A percentile compares a stretch with the other conserved stretches of the same genome.
These are phyloP conservation scores for Clarireedia homoeocarpa DNA, from an alignment of 2,329 filamentous ascomycete genomes.

Conservation along the genomic window DNA sequence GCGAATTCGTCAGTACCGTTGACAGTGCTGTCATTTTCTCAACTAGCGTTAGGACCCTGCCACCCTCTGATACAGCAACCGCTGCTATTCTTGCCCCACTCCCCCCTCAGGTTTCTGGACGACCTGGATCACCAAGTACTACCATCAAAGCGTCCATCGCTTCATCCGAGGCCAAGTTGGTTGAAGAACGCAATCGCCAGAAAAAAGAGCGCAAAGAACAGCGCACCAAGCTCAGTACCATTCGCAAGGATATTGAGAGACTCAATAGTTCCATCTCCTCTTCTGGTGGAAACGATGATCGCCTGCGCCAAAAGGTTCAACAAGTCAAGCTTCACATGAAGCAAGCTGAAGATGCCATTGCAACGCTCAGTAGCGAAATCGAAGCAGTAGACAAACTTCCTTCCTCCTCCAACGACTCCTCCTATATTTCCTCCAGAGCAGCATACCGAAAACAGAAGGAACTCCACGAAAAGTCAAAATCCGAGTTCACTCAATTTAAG, in stretches of 20 bases:
- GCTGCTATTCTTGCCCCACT: constrained; percentile 28
- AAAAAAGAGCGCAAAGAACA: constrained; percentile 69
- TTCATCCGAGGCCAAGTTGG: constrained; percentile 60
- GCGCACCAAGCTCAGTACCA: constrained; percentile 56
- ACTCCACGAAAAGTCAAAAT: constrained; percentile 34
- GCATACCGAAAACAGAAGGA: constrained; percentile 42
- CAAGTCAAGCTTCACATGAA: constrained; percentile 69
- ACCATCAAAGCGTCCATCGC: constrained; percentile 71
- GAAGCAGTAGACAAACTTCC: constrained; percentile 58
- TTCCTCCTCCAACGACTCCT: constrained; percentile 45
- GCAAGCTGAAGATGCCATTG: constrained; percentile 51
- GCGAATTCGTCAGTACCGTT: constrained; percentile 64
- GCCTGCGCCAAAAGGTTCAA: constrained; percentile 64
- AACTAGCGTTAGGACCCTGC: constrained; percentile 49
- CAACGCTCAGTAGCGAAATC: constrained; percentile 49
- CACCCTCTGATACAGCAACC: constrained; percentile 22
- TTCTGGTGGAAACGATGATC: constrained; percentile 66
- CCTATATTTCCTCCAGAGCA: constrained; percentile 45
- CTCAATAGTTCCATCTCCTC: constrained; percentile 59
- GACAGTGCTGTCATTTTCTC: constrained; percentile 62
- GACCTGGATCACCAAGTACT: constrained; percentile 68
- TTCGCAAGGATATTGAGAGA: constrained; percentile 68
- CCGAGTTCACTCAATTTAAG: constrained; percentile 55
- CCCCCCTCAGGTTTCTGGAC: constrained; percentile 50
- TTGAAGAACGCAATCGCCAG: constrained; percentile 60